Conservation (phyloP, 31 red algal genomes). For the Asparagopsis taxiformis region DNA sequence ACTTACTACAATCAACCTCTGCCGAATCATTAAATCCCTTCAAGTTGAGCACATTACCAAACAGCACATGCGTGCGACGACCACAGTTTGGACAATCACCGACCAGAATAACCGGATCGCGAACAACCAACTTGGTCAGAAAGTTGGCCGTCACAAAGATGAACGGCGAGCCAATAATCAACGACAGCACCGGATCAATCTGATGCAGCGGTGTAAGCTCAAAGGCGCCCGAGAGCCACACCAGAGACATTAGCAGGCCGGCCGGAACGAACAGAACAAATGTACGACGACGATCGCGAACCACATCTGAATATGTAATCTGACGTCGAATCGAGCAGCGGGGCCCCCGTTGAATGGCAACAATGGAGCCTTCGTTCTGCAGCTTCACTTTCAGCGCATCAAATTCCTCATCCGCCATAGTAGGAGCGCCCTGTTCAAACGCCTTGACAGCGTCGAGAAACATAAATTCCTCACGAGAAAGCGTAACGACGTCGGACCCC, state of each 20-base stretch:
- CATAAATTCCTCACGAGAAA: slow-evolving; percentile 85
- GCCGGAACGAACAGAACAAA: slow-evolving; percentile 87
- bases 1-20: slow-evolving; percentile 86
- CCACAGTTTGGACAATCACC: slow-evolving; percentile 97
- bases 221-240: slow-evolving; percentile 80
- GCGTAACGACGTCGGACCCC: slow-evolving; percentile 78
- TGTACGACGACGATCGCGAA: slow-evolving; percentile 76
- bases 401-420: slow-evolving; percentile 93
- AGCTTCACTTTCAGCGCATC: slow-evolving; percentile 81
- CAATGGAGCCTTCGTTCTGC: slow-evolving; percentile 55
- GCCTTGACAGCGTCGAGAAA: slow-evolving; percentile 89
- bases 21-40: slow-evolving; percentile 72
- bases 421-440: slow-evolving; percentile 75
- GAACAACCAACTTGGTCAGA: slow-evolving; percentile 79
- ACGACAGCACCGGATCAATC: slow-evolving; percentile 79
- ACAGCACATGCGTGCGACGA: slow-evolving; percentile 74
- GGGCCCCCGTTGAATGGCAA: slow-evolving; percentile 88
- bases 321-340: slow-evolving; percentile 81
- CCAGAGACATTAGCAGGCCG: slow-evolving; percentile 65
- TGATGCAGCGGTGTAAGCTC: slow-evolving; percentile 91
- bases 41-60: slow-evolving; percentile 85
- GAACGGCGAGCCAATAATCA: slow-evolving; percentile 82
- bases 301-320: slow-evolving; percentile 86
- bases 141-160: slow-evolving; percentile 59
- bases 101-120: slow-evolving; percentile 81